Evolutionary conservation across 306 rosid species (phyloP), one percentile per base, ranked within the genome.

Genomic region (Myrica gale): DNA sequence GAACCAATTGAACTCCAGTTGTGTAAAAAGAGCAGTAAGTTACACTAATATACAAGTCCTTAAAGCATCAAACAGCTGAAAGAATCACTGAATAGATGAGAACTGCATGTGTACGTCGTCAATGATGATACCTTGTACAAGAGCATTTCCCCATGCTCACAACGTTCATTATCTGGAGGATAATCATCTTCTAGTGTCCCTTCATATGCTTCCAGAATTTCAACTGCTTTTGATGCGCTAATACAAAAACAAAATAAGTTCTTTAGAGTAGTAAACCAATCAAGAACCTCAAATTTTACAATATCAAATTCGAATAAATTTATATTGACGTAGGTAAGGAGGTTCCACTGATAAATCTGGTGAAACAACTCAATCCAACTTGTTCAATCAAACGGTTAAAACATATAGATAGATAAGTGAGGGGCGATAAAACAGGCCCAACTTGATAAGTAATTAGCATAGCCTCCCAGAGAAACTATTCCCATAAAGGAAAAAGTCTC

Each of bases 71-170:
- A 69, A 70, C 43, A 70, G 23, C 37, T 5, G 48, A 76, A 67
- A 74, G 56, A 26, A 70, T 63, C 74, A 70, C 69, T 17, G 44
- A 69, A 75, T 48, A 76, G 71, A 77, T 77, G 76, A 83, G 70
- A 71, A 55, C 19, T 73, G 73, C 56, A 72, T 67, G 69, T 20
- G 46, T 57, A 77, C 71, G 53, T 23, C 67, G 62, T 7, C 54
- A 77, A 62, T 68, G 41, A 51, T 74, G 67, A 79, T 85, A 95
- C 99, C 97, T 95, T 95, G 54, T 90, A 95, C 57, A 95, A 82
- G 73, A 95, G 92, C 99, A 95, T 95, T 85, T 92, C 99, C 78
- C 97, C 99, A 79, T 95, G 99, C 85, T 95, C 99, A 62, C 91
- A 90, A 66, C 99, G 96, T 78, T 95, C 99, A 88, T 91, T 89